Evolutionary conservation across 768 basidiomycete species (phyloP).

Genomic region (Phanerochaete sordida): DNA sequence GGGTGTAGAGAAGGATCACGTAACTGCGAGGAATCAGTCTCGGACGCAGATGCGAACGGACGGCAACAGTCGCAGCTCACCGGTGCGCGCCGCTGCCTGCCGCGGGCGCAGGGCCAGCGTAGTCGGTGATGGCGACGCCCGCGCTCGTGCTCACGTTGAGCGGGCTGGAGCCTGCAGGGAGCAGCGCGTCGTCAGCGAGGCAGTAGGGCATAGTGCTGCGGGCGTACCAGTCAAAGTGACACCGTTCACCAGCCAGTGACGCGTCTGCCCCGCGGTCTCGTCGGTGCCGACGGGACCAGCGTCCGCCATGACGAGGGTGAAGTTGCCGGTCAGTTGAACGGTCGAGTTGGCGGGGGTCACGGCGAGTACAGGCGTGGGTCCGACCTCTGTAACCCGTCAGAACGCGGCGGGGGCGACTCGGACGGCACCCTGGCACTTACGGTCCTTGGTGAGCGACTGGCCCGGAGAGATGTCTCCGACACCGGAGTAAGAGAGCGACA

Average conservation of each 20-base stretch:
- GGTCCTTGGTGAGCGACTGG: conserved; percentile 50
- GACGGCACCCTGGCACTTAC: conserved; percentile 42
- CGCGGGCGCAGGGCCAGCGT: conserved; percentile 70
- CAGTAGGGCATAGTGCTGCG: neutral
- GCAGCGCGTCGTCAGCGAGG: neutral
- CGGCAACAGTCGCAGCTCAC: conserved; percentile 27
- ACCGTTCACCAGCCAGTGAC: conserved; percentile 80
- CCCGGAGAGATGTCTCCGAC: conserved; percentile 53
- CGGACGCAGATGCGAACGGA: conserved; percentile 7
- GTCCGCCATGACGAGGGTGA: conserved; percentile 74
- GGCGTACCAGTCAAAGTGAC: conserved; percentile 45
- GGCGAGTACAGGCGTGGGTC: conserved; percentile 48
- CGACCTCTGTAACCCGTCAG: conserved; percentile 44
- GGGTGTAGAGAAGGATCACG: conserved; percentile 59
- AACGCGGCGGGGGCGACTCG: neutral
- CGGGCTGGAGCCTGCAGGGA: neutral
- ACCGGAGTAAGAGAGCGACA: conserved; percentile 49
- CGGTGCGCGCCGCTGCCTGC: conserved; percentile 72
- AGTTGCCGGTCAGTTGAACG: conserved; percentile 42
- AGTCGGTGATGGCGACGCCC: conserved; percentile 54
- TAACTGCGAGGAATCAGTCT: conserved; percentile 42
- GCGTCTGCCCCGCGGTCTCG: conserved; percentile 53
- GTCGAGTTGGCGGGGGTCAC: conserved; percentile 49
- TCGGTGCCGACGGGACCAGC: conserved; percentile 58
- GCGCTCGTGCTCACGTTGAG: conserved; percentile 37